These are phyloP conservation scores for Rubroboletus satanas DNA, from an alignment of 768 basidiomycete genomes.

Conservation along the genomic window DNA sequence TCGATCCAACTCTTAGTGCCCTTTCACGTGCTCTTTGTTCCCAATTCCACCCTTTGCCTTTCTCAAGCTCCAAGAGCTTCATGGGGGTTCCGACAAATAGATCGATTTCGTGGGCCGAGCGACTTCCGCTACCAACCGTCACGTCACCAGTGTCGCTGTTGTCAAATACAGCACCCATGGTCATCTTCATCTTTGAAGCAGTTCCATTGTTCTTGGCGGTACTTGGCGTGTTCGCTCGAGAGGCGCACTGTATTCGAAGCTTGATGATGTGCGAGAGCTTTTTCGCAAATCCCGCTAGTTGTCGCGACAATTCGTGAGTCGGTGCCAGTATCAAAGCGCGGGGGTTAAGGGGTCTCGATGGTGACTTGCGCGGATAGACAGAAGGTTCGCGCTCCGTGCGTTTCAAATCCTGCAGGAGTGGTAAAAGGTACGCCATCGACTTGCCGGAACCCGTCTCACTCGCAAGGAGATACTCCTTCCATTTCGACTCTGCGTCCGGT, in stretches of 20 bases:
- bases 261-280: constrained; percentile 69
- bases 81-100: constrained; percentile 62
- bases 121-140: constrained; percentile 22
- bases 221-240: constrained; percentile 49
- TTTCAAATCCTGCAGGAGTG: constrained; percentile 78
- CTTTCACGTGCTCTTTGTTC: constrained; percentile 28
- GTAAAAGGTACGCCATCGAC: constrained; percentile 85
- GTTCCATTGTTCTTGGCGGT: constrained; percentile 31
- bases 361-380: constrained; percentile 4
- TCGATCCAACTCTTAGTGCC: constrained; percentile 22
- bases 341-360: constrained; percentile 46
- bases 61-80: constrained; percentile 58
- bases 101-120: constrained; percentile 38
- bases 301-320: constrained; percentile 85
- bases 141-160: constrained; percentile 26
- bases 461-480: constrained; percentile 62
- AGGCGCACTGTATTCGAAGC: constrained; percentile 70
- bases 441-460: constrained; percentile 92
- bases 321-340: constrained; percentile 81
- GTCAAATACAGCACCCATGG: constrained; percentile 16
- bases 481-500: constrained; percentile 10
- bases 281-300: constrained; percentile 73
- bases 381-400: constrained; percentile 43
- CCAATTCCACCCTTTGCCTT: constrained; percentile 53
- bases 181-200: constrained; percentile 46